Conservation (phyloP, 257 asterid species). For the Penstemon barbatus region DNA sequence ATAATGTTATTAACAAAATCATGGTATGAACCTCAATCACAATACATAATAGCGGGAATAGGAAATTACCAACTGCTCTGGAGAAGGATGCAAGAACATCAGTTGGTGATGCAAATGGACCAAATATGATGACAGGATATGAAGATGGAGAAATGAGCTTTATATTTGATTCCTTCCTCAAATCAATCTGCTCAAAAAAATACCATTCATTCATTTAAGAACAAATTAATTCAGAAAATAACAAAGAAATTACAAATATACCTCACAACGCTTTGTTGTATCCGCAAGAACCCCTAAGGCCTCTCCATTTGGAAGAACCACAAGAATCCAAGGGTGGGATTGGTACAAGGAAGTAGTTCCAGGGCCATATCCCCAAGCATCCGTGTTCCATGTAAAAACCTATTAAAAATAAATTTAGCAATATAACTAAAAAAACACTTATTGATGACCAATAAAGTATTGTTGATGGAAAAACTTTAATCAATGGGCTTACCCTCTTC, state of each 20-base stretch:
- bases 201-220: constrained; percentile 21
- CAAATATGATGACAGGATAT: constrained; percentile 81
- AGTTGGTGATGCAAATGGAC: constrained; percentile 87
- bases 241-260: constrained; percentile 31
- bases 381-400: constrained; percentile 92
- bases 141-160: constrained; percentile 60
- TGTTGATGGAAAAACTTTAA: not conserved
- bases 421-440: not conserved
- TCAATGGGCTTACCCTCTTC: constrained; percentile 64
- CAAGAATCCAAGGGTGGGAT: constrained; percentile 98
- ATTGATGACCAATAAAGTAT: not conserved
- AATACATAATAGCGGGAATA: not conserved
- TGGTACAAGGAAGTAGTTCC: constrained; percentile 95
- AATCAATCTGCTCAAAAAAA: constrained; percentile 67
- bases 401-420: constrained; percentile 30
- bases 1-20: constrained; percentile 2
- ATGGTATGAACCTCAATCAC: not conserved
- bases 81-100: constrained; percentile 79
- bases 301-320: constrained; percentile 83
- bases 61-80: constrained; percentile 72
- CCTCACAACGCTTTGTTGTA: constrained; percentile 92
- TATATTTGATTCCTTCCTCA: constrained; percentile 62
- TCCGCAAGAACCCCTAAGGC: constrained; percentile 93
- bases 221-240: constrained; percentile 19
- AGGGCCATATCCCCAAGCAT: constrained; percentile 92